A percentile compares a stretch with the other conserved stretches of the same genome.
phyloP scores from a whole-genome alignment of 129 eudicot species.

The Oenanthe sinensis region DNA sequence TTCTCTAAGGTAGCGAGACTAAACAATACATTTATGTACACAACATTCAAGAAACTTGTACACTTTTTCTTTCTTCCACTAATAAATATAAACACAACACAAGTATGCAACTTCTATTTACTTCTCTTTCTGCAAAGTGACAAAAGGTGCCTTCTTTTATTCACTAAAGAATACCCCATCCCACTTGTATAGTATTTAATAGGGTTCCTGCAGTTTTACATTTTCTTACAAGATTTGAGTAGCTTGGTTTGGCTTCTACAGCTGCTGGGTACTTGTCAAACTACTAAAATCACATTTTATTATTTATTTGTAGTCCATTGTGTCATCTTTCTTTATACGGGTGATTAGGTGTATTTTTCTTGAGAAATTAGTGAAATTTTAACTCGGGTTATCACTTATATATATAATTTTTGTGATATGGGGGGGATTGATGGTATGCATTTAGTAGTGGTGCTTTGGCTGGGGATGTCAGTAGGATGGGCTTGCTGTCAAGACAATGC shows the following conservation, averaged over 20 bases:
- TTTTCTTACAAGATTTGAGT: background rate
- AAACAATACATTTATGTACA: background rate
- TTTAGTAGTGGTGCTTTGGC: conserved; percentile 23
- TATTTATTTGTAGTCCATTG: background rate
- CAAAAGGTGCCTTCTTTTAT: conserved; percentile 1
- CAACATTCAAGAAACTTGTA: background rate
- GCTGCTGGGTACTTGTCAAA: background rate
- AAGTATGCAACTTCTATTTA: background rate
- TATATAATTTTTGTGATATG: background rate
- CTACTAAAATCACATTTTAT: background rate
- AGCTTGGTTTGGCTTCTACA: background rate
- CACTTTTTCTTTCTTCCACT: background rate
- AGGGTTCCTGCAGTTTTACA: background rate
- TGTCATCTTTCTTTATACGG: background rate
- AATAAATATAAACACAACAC: background rate
- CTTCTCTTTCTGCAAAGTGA: background rate
- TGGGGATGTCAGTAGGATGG: conserved; percentile 31
- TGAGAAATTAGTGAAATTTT: background rate
- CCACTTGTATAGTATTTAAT: background rate
- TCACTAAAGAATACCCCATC: background rate
- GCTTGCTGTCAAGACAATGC: conserved; percentile 22
- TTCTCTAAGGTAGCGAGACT: background rate
- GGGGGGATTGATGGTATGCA: conserved; percentile 25
- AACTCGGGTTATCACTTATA: background rate
- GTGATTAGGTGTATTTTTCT: background rate